Evolutionary conservation across 1,284 basidiomycete species (phyloP).

Genomic region (Thecaphora frezii): DNA sequence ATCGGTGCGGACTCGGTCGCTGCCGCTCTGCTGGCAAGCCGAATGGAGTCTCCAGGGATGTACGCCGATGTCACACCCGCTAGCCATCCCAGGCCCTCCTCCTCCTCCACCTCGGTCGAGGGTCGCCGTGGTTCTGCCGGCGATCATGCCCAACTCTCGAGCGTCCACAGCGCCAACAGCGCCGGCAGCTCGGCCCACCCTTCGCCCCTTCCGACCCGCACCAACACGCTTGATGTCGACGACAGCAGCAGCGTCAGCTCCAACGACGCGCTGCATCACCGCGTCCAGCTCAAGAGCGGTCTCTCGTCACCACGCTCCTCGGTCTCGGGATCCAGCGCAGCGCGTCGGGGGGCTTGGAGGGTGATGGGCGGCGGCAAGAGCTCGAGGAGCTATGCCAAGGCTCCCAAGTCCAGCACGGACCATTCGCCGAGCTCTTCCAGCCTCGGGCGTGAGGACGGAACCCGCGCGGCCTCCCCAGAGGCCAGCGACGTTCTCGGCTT

Average conservation of each 20-base stretch:
- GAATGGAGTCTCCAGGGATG: no score
- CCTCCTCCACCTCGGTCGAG: no score
- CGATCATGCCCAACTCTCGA: no score
- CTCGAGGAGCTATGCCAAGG: neutral
- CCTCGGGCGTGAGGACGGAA: neutral
- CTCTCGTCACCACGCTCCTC: constrained; percentile 39
- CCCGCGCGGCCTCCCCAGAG: neutral
- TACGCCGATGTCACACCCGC: no score
- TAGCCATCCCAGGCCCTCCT: no score
- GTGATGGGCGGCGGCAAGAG: constrained; percentile 15
- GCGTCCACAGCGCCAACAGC: no score
- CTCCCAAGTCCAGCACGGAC: neutral
- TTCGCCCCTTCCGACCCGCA: no score
- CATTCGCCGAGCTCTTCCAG: neutral
- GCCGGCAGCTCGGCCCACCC: no score
- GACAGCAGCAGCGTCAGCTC: constrained; percentile 32
- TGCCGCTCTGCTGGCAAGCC: no score
- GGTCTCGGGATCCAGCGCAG: constrained; percentile 25
- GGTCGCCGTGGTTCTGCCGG: no score
- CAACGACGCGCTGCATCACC: constrained; percentile 12
- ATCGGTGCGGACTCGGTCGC: no score
- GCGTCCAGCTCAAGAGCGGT: constrained; percentile 29
- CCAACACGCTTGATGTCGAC: constrained; percentile 11
- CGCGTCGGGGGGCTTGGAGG: constrained; percentile 33
- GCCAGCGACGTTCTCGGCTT: neutral